Conservation (phyloP, 2,329 filamentous ascomycete species). For the Tolypocladium pustulatum region DNA sequence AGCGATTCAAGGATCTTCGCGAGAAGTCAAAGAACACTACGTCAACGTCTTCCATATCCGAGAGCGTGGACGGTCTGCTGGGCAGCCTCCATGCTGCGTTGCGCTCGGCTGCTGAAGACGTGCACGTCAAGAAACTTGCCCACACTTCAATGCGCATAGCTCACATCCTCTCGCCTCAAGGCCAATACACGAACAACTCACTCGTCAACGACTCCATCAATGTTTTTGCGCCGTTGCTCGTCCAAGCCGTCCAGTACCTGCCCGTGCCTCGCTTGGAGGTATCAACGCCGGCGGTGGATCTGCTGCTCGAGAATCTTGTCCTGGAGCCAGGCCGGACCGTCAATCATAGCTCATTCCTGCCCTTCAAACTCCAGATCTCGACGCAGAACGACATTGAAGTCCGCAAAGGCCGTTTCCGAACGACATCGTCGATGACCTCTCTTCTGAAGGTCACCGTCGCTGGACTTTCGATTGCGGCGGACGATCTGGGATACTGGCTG, state of each 20-base stretch:
- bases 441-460: conserved; percentile 69
- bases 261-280: conserved; percentile 88
- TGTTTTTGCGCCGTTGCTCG: conserved; percentile 67
- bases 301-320: conserved; percentile 83
- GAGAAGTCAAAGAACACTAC: conserved; percentile 52
- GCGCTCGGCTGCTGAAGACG: conserved; percentile 58
- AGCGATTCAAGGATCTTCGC: conserved; percentile 39
- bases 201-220: conserved; percentile 67
- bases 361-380: conserved; percentile 69
- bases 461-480: conserved; percentile 72
- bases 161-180: conserved; percentile 55
- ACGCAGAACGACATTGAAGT: conserved; percentile 83
- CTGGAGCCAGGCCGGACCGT: conserved; percentile 78
- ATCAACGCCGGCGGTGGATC: conserved; percentile 70
- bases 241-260: conserved; percentile 73
- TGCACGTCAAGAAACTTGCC: conserved; percentile 59
- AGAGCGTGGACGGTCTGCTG: conserved; percentile 65
- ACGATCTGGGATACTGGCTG: conserved; percentile 86
- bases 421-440: conserved; percentile 55
- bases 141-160: conserved; percentile 58
- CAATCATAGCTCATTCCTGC: conserved; percentile 81
- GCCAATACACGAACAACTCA: conserved; percentile 55
- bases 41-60: conserved; percentile 54
- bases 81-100: conserved; percentile 58
- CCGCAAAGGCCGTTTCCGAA: conserved; percentile 57